A percentile compares a stretch with the other conserved stretches of the same genome.
phyloP scores from a whole-genome alignment of 176 grass and related monocot species.

The Juncus inflexus region DNA sequence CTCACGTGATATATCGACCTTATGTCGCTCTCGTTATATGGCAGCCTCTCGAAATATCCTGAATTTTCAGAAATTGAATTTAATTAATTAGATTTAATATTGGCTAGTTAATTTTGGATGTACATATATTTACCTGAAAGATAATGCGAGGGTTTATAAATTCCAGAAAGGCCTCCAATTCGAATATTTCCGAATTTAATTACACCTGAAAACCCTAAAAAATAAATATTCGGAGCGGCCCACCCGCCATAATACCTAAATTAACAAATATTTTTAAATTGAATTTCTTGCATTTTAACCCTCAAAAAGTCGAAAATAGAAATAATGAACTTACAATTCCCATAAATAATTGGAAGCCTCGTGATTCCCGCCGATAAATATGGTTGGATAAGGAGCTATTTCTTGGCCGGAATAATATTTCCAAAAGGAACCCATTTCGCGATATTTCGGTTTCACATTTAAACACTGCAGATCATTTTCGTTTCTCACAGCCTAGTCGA shows the following conservation, averaged over 20 bases:
- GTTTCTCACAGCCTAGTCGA: constrained; percentile 68
- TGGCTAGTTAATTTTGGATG: neutral
- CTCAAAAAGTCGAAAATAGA: too few relatives aligned
- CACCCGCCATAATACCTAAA: constrained; percentile 92
- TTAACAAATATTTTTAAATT: neutral
- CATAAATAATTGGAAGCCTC: constrained; percentile 91
- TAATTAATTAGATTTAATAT: constrained; percentile 5
- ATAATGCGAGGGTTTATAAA: constrained; percentile 60
- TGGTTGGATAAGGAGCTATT: constrained; percentile 77
- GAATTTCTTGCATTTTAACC: neutral
- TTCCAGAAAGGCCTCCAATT: constrained; percentile 87
- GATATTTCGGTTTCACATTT: constrained; percentile 48
- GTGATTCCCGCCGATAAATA: constrained; percentile 90
- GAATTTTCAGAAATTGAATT: constrained; percentile 1
- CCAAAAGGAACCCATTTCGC: constrained; percentile 77
- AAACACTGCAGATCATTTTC: constrained; percentile 55
- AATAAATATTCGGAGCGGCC: constrained; percentile 89
- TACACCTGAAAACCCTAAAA: constrained; percentile 80
- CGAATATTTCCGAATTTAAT: constrained; percentile 90
- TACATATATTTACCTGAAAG: constrained; percentile 35
- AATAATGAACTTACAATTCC: constrained; percentile 67
- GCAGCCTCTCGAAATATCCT: constrained; percentile 84
- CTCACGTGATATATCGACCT: constrained; percentile 78
- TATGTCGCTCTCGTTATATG: constrained; percentile 54
- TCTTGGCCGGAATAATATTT: constrained; percentile 89